Conservation (phyloP, 2,329 filamentous ascomycete species). For the Botrytis hyacinthi region DNA sequence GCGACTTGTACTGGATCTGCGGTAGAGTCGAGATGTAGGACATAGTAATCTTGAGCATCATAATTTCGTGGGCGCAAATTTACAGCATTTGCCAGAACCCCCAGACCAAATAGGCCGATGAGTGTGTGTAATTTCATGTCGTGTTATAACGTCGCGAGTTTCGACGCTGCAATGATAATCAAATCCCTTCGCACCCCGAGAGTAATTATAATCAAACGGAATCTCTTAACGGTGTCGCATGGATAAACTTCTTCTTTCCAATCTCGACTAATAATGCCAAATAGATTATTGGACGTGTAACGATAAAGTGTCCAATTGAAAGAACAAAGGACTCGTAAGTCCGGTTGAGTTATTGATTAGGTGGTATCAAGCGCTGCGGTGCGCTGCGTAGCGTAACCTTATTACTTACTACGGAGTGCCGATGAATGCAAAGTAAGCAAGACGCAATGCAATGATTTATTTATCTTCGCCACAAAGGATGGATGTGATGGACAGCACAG, state of each 20-base stretch:
- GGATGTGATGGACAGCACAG: neutral
- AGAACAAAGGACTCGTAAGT: slow-evolving; percentile 17
- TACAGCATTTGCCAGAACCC: slow-evolving; percentile 48
- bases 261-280: neutral
- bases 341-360: neutral
- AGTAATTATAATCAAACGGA: neutral
- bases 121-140: slow-evolving; percentile 45
- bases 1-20: slow-evolving; percentile 69
- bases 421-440: neutral
- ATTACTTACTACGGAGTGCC: neutral
- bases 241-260: slow-evolving; percentile 8
- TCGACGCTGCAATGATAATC: neutral
- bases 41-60: slow-evolving; percentile 85
- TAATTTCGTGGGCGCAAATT: slow-evolving; percentile 64
- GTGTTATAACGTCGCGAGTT: slow-evolving; percentile 13
- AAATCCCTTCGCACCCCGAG: neutral
- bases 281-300: neutral
- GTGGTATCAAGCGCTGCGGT: slow-evolving; percentile 17
- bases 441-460: neutral
- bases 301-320: slow-evolving; percentile 6
- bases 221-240: slow-evolving; percentile 28
- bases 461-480: slow-evolving; percentile 5
- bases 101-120: slow-evolving; percentile 53
- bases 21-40: slow-evolving; percentile 72
- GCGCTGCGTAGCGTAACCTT: neutral